These are phyloP conservation scores for Fraxinus sp. DNA, from an alignment of 305 asterid genomes.

Conservation along the genomic window DNA sequence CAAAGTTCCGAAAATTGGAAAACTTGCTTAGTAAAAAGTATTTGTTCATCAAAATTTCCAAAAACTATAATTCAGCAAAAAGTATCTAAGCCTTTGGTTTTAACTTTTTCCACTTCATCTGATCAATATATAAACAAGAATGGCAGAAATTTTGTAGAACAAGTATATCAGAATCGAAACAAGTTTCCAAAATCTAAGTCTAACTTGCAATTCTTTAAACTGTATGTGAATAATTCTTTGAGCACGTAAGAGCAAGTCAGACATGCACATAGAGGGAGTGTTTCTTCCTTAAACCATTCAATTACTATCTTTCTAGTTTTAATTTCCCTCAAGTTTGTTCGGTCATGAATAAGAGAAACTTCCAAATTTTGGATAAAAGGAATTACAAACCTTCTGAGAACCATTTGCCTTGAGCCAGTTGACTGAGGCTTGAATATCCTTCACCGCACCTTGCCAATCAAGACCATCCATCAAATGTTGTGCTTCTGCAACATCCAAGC, in stretches of 20 bases:
- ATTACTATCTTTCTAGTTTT: not conserved
- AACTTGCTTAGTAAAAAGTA: not conserved
- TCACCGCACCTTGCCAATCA: constrained; percentile 93
- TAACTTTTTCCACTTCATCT: not conserved
- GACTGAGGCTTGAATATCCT: constrained; percentile 91
- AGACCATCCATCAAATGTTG: constrained; percentile 94
- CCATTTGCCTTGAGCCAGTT: constrained; percentile 91
- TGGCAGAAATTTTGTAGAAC: not conserved
- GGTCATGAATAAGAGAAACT: not conserved
- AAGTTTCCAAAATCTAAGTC: not conserved
- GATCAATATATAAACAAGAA: constrained; percentile 3
- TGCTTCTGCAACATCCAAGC: constrained; percentile 94
- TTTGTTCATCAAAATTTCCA: not conserved
- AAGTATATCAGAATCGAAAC: not conserved
- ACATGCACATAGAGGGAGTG: not conserved
- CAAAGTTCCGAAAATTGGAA: not conserved
- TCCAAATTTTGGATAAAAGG: not conserved
- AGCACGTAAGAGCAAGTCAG: not conserved
- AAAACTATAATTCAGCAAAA: not conserved
- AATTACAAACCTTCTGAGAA: constrained; percentile 60
- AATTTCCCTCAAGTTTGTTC: not conserved
- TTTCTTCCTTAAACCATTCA: not conserved
- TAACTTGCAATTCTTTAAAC: not conserved
- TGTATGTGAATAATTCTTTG: not conserved
- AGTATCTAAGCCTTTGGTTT: not conserved